Base-by-base conservation (phyloP, 129 eudicot species). In the Flaveria ramosissima region DNA sequence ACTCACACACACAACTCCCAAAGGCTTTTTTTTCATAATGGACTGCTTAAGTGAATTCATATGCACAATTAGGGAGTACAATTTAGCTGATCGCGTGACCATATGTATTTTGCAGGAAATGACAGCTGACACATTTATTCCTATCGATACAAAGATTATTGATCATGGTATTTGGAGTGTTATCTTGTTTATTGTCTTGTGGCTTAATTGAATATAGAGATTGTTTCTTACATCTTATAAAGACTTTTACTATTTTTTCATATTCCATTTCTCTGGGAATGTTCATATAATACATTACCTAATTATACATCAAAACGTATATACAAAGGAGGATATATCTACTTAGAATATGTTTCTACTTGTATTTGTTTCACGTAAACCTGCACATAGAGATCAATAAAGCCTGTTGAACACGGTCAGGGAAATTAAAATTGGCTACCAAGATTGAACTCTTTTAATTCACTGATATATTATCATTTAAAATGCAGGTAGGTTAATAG, bases 91-190 rank as follows among this genome's bases (percentile, higher is more conserved):
- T 62, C 61, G 72, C 70, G 72, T 78, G 71, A 41, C 43, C 87
- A 93, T 97, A 72, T 97, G 90, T 90, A 89, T 88, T 80, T 88
- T 93, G 86, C 98, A 93, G 91, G 96, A 93, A 82, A 88, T 90
- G 96, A 85, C 92, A 11, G 96, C 90, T 16, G 98, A 88, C 87
- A 88, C 91, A 69, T 90, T 90, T 83, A 93, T 93, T 81, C 97
- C 96, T 69, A 50, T 82, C n/a, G 90, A 89, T 26, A 26, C 30
- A 26, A 26, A 26, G n/a, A n/a, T n/a, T n/a, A n/a, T n/a, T n/a
- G n/a, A n/a, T n/a, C n/a, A n/a, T n/a, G n/a, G n/a, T n/a, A 72
- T 65, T 15, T 78, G 62, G 19, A 26, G 1, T 41, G 43, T 60
- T 41, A 26, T 26, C 30, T 67, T 75, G 65, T 81, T 73, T 56